Base-by-base conservation (phyloP, 768 basidiomycete species). In the Tulasnella sp. region DNA sequence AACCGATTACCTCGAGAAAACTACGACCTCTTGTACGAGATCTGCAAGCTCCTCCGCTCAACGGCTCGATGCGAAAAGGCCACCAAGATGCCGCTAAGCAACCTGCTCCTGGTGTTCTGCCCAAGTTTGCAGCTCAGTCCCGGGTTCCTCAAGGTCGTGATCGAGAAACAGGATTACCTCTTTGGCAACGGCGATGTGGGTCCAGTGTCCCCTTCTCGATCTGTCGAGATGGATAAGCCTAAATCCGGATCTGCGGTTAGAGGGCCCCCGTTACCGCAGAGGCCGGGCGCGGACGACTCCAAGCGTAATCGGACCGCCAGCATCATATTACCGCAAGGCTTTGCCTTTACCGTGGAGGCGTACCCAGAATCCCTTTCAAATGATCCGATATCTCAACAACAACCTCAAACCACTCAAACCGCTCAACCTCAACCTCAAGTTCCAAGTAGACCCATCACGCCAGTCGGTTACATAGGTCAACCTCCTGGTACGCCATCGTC, bases 1-100 rank as follows among this genome's bases (percentile, higher is more conserved):
- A 83, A 85, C 19, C 87, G 88, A 77, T 85, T 98, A 0, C 95
- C 96, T 0, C 83, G 83, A 77, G 93, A 94, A 82, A 94, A 96
- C 80, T 88, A 90, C 75, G 94, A 95, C 81, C 85, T 97, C n/a
- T 85, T 96, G 45, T 86, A 88, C 68, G 96, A 94, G 15, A 89
- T 97, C 31, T 87, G 89, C 69, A 90, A 93, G 79, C 85, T 97
- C 45, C 91, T 97, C 79, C 89, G 87, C 64, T 89, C 88, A 58
- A 96, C 94, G 17, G 89, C 93, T 0, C 85, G 84, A 75, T 86
- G 88, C 78, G 86, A 86, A 80, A 87, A 86, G 78, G 88, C 89
- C 80, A 98, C 94, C 42, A 94, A 93, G 84, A 98, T 98, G 96
- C 93, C 94, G 2, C 83, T 97, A 79, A 91, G 91, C 82, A 97